Evolutionary conservation across 78 protist species (phyloP), one percentile per base, ranked within the genome.

Genomic region (Neovahlkampfia damariscottae): DNA sequence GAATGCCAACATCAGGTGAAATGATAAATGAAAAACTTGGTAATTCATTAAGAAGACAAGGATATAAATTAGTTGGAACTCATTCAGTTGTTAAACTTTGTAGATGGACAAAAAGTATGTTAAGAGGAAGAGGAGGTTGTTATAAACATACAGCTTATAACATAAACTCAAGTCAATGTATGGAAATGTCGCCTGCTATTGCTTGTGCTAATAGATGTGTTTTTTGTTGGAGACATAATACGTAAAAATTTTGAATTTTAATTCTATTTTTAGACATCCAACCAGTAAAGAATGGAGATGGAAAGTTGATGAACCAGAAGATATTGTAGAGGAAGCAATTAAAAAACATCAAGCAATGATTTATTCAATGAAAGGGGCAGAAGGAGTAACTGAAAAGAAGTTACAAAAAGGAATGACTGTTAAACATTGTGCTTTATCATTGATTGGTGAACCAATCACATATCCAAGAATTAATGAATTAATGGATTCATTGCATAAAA

Each of bases 181-280:
- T 93, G 94, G 94, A 93, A 77, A 77, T 77, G 37, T 88, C 95
- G 0, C 92, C 97, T 5, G 70, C 85, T 19, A 70, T 89, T 30
- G 95, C 95, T 31, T 94, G 97, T 59, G 95, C 97, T 37, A 94
- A 94, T 85, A 89, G 88, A 70, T 93, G 97, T 36, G 88, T 86
- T 40, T 94, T 94, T 84, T 94, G 97, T 91, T 94, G 97, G 97
- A 67, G 96, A 19, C 94, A 88, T 67, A 91, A 94, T 81, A 80
- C 67, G 67, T 88, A n/a, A n/a, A n/a, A n/a, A n/a, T n/a, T n/a
- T n/a, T n/a, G n/a, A n/a, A n/a, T n/a, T n/a, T n/a, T n/a, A n/a
- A n/a, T n/a, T n/a, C n/a, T n/a, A n/a, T n/a, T n/a, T n/a, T n/a
- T n/a, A n/a, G n/a, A n/a, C n/a, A 91, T 58, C 97, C 97, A 1